Percentiles rank a stretch among this genome's conserved stretches.
Evolutionary conservation across 495 filamentous ascomycete species (phyloP).

Genomic region (Astrocystis sublimbata): DNA sequence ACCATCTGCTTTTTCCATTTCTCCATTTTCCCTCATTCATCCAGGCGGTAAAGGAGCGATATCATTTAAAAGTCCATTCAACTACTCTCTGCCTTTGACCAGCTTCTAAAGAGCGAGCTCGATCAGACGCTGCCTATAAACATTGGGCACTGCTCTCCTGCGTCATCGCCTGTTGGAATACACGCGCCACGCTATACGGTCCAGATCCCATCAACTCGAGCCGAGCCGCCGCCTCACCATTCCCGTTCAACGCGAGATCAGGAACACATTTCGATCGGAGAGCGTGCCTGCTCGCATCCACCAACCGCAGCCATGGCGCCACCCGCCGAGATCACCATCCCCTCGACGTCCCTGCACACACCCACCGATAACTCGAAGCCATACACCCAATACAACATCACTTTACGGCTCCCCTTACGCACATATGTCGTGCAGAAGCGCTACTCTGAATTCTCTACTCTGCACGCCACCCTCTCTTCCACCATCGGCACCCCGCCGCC

Average conservation of each 20-base stretch:
- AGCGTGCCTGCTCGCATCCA: not conserved
- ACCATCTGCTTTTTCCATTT: too few relatives aligned
- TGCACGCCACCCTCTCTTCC: constrained; percentile 68
- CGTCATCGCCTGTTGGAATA: too few relatives aligned
- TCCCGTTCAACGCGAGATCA: constrained; percentile 40
- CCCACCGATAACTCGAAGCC: constrained; percentile 60
- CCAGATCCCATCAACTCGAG: too few relatives aligned
- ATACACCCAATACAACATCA: constrained; percentile 91
- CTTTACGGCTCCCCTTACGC: constrained; percentile 80
- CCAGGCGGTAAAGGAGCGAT: too few relatives aligned
- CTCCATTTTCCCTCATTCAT: too few relatives aligned
- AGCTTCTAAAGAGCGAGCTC: too few relatives aligned
- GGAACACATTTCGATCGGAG: not conserved
- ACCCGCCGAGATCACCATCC: constrained; percentile 78
- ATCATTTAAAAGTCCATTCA: too few relatives aligned
- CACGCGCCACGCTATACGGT: too few relatives aligned
- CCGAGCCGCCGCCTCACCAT: too few relatives aligned
- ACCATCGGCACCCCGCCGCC: constrained; percentile 62
- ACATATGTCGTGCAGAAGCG: constrained; percentile 87
- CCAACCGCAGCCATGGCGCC: constrained; percentile 61
- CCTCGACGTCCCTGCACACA: constrained; percentile 63
- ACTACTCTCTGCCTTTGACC: too few relatives aligned
- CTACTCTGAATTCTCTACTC: constrained; percentile 85
- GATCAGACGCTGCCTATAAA: too few relatives aligned
- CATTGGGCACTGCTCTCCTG: too few relatives aligned